Evolutionary conservation across 1,284 basidiomycete species (phyloP).

Genomic region (Sporisorium iseilematis-ciliati): DNA sequence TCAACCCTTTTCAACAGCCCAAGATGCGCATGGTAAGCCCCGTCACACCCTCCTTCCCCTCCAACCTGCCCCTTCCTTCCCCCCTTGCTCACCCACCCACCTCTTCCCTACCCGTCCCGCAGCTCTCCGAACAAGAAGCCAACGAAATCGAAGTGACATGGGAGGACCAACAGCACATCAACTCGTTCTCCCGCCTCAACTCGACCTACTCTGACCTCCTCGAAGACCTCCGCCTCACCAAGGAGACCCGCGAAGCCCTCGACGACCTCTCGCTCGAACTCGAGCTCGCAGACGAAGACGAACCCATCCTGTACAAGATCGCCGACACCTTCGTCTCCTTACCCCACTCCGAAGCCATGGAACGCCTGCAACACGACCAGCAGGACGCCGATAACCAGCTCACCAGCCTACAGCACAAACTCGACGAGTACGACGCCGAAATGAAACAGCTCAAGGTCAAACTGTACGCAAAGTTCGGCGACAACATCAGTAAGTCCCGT

Average conservation of each 20-base stretch:
- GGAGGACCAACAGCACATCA: slow-evolving; percentile 96
- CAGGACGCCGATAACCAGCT: slow-evolving; percentile 76
- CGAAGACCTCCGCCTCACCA: slow-evolving; percentile 78
- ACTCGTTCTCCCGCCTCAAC: slow-evolving; percentile 91
- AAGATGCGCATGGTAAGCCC: slow-evolving; percentile 50
- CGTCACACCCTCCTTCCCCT: not conserved
- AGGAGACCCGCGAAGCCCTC: slow-evolving; percentile 92
- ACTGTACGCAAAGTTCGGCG: slow-evolving; percentile 92
- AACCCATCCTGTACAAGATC: slow-evolving; percentile 80
- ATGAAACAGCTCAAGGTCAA: slow-evolving; percentile 91
- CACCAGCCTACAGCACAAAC: slow-evolving; percentile 74
- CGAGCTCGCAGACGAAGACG: slow-evolving; percentile 73
- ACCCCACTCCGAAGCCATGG: slow-evolving; percentile 78
- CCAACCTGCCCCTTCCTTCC: not conserved
- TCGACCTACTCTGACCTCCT: slow-evolving; percentile 80
- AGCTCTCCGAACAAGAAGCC: slow-evolving; percentile 53
- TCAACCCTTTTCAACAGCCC: not conserved
- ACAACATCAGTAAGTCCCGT: slow-evolving; percentile 77
- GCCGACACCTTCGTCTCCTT: slow-evolving; percentile 91
- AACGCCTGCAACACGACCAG: slow-evolving; percentile 81
- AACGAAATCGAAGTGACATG: slow-evolving; percentile 89
- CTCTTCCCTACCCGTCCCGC: not conserved
- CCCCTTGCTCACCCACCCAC: not conserved
- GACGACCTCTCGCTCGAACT: slow-evolving; percentile 89
- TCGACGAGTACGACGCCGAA: slow-evolving; percentile 80